Conservation (phyloP, 306 rosid species). For the Vigna mungo region DNA sequence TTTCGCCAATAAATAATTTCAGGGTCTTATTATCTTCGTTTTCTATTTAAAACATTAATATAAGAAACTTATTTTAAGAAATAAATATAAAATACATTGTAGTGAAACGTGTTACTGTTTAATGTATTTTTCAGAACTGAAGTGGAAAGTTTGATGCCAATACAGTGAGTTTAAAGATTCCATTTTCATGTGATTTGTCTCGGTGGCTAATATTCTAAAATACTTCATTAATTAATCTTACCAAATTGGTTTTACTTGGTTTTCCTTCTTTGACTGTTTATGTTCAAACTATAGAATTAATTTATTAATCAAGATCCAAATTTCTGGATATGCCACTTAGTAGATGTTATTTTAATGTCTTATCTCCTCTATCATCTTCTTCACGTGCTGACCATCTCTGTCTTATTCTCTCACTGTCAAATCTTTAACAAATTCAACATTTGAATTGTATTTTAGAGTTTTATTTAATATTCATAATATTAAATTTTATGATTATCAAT, state of each 20-base stretch:
- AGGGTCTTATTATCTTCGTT: not conserved
- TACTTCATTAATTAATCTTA: not conserved
- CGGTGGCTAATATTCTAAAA: not conserved
- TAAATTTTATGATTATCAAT: too few species aligned
- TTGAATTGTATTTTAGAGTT: too few species aligned
- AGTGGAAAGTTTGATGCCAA: constrained; percentile 33
- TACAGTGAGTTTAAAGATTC: constrained; percentile 45
- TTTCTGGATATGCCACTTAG: constrained; percentile 4
- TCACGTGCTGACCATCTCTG: not conserved
- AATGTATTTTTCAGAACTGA: too few species aligned
- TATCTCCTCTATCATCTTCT: not conserved
- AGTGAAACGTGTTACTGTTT: too few species aligned
- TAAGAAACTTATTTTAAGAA: not conserved
- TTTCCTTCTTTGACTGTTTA: constrained; percentile 24
- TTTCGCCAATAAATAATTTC: too few species aligned
- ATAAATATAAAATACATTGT: too few species aligned
- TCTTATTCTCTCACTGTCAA: constrained; percentile 2
- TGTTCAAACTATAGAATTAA: not conserved
- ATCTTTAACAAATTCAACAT: not conserved
- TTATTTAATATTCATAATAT: too few species aligned
- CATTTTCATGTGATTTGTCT: constrained; percentile 40
- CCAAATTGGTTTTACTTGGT: constrained; percentile 30
- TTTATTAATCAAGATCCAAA: not conserved
- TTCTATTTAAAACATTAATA: too few species aligned
- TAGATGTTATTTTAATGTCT: constrained; percentile 14